phyloP scores from a whole-genome alignment of 164 flowering plant genomes.

The Tetracentron sinense region DNA sequence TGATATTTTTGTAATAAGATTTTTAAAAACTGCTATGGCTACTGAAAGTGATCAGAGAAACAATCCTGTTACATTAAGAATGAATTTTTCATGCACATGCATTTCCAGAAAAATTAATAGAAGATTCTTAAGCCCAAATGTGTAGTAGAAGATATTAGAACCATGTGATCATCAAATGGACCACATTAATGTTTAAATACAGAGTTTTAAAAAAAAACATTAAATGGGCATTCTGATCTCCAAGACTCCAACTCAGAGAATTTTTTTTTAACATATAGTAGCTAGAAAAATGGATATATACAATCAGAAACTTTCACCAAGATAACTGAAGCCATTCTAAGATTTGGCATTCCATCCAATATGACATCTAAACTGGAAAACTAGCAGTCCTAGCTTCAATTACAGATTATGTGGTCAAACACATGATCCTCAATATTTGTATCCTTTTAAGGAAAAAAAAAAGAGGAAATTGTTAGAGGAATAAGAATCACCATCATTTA shows the following conservation, averaged over 20 bases:
- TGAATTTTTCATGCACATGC: background rate
- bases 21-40: too few relatives aligned
- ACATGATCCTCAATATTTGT: background rate
- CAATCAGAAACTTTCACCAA: background rate
- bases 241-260: too few relatives aligned
- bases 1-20: too few relatives aligned
- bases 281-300: too few relatives aligned
- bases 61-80: background rate
- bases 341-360: background rate
- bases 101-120: too few relatives aligned
- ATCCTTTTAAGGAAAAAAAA: background rate
- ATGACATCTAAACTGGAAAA: background rate
- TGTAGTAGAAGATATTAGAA: too few relatives aligned
- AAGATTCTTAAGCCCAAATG: too few relatives aligned
- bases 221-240: too few relatives aligned
- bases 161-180: too few relatives aligned
- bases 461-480: background rate
- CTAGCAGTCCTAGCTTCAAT: background rate
- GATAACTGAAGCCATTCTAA: background rate
- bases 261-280: background rate
- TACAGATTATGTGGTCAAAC: background rate
- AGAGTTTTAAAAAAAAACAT: too few relatives aligned
- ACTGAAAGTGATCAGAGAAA: too few relatives aligned
- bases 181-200: too few relatives aligned
- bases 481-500: slow-evolving; percentile 72